Percentiles rank a stretch among this genome's conserved stretches.
phyloP scores from a whole-genome alignment of 164 flowering plant genomes.

The Chimonanthus salicifolius region DNA sequence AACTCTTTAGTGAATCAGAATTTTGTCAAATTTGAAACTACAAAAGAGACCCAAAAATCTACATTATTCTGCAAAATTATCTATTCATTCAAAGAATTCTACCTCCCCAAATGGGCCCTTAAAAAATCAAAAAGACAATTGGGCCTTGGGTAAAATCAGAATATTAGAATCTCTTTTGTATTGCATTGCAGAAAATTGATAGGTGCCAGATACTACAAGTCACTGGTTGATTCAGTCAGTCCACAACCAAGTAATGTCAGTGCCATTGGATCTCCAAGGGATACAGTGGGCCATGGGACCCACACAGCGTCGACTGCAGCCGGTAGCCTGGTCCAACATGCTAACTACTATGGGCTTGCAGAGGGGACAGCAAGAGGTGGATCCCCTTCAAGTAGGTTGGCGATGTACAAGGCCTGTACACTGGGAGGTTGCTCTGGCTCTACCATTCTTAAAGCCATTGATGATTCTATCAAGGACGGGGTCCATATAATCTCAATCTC shows the following conservation, averaged over 20 bases:
- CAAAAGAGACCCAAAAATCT: too few species aligned
- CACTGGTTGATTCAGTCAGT: slow-evolving; percentile 1
- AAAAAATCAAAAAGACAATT: too few species aligned
- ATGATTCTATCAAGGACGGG: slow-evolving; percentile 67
- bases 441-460: slow-evolving; percentile 53
- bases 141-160: too few species aligned
- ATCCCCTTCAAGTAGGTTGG: slow-evolving; percentile 44
- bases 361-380: slow-evolving; percentile 65
- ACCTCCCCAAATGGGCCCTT: too few species aligned
- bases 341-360: slow-evolving; percentile 63
- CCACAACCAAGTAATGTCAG: slow-evolving; percentile 5
- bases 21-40: too few species aligned
- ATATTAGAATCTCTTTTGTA: not conserved
- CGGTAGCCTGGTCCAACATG: slow-evolving; percentile 40
- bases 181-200: slow-evolving; percentile 47
- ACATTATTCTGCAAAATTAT: too few species aligned
- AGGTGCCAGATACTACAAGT: slow-evolving; percentile 68
- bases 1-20: too few species aligned
- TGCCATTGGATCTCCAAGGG: slow-evolving; percentile 56
- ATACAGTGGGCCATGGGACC: slow-evolving; percentile 58
- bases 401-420: slow-evolving; percentile 62
- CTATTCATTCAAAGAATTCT: too few species aligned
- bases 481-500: slow-evolving; percentile 77
- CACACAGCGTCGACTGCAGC: slow-evolving; percentile 68
- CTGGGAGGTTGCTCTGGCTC: slow-evolving; percentile 53